Base-by-base conservation (phyloP, 805 yeast species). In the Kazachstania viticola region DNA sequence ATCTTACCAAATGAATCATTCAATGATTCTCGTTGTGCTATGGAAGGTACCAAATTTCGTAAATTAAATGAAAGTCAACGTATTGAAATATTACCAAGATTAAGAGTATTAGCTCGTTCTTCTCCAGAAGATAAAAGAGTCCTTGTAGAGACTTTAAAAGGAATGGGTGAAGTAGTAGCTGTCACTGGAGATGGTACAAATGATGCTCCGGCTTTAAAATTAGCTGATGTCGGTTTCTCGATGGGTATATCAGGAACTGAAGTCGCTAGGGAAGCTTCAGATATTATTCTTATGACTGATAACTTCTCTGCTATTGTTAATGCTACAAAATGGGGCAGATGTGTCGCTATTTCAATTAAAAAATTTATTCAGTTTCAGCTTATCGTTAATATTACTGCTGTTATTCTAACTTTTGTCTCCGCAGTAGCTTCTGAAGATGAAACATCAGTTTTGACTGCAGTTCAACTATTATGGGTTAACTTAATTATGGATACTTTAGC, bases 121-220 rank as follows among this genome's bases (percentile, higher is more conserved):
- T 78, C 93, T 9, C 99, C 99, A 3, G 95, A 88, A 43, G 99
- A 91, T 60, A 91, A 91, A 59, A 66, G 94, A 36, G 62, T 82
- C 18, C 66, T 91, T 28, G 98, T 93, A 22, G 81, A 79, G 40
- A 75, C 85, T 9, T 64, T 91, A 45, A 76, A 79, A 48, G 64
- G 67, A 23, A 66, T 75, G 50, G 94, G 93, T 16, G 96, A 91
- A 50, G 94, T 88, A 22, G 98, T 91, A 30, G 98, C 98, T 1
- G 97, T 88, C 22, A 91, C 99, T 24, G 99, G 98, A 52, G 99
- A 91, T 56, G 99, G 99, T 59, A 88, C 97, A 7, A 91, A 91
- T 56, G 99, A 91, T 67, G 98, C 97, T 0, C 96, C 96, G 12
- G 97, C 98, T 3, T 69, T 91, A 50, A 84, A 88, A 51, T 66